Conservation (phyloP, 1,284 basidiomycete species). For the Ustilago lituana region DNA sequence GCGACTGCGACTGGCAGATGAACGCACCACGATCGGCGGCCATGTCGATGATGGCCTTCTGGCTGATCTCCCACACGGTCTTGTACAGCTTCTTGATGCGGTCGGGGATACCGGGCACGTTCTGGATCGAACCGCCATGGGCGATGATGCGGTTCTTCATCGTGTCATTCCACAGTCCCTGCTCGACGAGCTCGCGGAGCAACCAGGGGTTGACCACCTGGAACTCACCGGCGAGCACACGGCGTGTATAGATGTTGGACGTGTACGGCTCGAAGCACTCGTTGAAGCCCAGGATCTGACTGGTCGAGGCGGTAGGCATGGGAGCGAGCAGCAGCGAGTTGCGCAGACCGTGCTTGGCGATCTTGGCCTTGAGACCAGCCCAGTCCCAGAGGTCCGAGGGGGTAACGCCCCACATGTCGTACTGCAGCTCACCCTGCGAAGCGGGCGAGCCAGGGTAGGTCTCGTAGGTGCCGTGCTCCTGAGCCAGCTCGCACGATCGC, state of each 20-base stretch:
- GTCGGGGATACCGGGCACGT: constrained; percentile 66
- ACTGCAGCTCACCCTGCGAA: constrained; percentile 87
- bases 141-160: constrained; percentile 99
- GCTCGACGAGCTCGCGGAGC: constrained; percentile 93
- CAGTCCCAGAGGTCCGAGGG: constrained; percentile 97
- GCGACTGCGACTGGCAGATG: constrained; percentile 84
- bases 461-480: constrained; percentile 84
- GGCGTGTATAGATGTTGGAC: constrained; percentile 97
- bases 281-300: constrained; percentile 97
- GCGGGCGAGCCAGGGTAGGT: constrained; percentile 92
- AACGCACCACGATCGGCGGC: constrained; percentile 98
- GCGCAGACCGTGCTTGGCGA: constrained; percentile 84
- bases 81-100: constrained; percentile 86
- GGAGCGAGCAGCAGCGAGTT: constrained; percentile 96
- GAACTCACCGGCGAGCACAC: constrained; percentile 99
- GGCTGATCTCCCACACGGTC: constrained; percentile 99
- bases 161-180: constrained; percentile 93
- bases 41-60: constrained; percentile 97
- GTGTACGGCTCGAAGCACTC: constrained; percentile 99
- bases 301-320: constrained; percentile 99
- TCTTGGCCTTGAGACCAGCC: constrained; percentile 85
- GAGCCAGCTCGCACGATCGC: constrained; percentile 88
- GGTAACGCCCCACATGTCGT: constrained; percentile 92
- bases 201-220: constrained; percentile 99
- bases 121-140: constrained; percentile 88